Evolutionary conservation across 208 protist species (phyloP).

Genomic region (Novymonas esmeraldas): DNA sequence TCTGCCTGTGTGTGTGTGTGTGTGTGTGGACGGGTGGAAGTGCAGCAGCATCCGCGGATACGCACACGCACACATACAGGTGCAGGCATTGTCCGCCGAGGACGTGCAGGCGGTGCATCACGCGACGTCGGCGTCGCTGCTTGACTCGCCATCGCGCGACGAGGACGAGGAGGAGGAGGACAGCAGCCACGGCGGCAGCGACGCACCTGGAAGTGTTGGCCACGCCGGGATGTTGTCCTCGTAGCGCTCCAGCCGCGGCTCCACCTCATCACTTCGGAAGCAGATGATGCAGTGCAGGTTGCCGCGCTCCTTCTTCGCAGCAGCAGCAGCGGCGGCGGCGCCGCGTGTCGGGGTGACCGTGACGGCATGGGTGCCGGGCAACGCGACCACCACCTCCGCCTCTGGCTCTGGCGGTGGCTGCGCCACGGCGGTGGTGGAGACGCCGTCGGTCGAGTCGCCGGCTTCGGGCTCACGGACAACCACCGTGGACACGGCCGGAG

Average conservation of each 20-base stretch:
- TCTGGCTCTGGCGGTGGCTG: background rate
- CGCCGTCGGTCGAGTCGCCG: background rate
- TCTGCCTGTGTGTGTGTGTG: no score
- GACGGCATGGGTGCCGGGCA: background rate
- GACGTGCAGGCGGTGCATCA: no score
- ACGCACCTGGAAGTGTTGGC: background rate
- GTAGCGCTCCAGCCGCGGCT: conserved; percentile 62
- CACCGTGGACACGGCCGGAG: background rate
- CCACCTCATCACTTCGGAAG: conserved; percentile 80
- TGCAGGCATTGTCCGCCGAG: no score
- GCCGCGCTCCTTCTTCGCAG: conserved; percentile 36
- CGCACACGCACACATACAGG: background rate
- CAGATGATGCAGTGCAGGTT: conserved; percentile 90
- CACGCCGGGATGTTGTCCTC: conserved; percentile 35
- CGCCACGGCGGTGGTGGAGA: background rate
- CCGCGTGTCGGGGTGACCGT: background rate
- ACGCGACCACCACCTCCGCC: background rate
- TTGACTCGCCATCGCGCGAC: conserved; percentile 14
- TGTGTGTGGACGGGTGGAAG: background rate
- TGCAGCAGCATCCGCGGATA: background rate
- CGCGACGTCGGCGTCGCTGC: conserved; percentile 16
- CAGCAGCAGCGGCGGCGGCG: background rate
- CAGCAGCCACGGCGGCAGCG: background rate
- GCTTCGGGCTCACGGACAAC: background rate
- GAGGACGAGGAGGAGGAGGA: conserved; percentile 12